Evolutionary conservation across 495 filamentous ascomycete genomes (phyloP).

Genomic region (Penicillium herquei): DNA sequence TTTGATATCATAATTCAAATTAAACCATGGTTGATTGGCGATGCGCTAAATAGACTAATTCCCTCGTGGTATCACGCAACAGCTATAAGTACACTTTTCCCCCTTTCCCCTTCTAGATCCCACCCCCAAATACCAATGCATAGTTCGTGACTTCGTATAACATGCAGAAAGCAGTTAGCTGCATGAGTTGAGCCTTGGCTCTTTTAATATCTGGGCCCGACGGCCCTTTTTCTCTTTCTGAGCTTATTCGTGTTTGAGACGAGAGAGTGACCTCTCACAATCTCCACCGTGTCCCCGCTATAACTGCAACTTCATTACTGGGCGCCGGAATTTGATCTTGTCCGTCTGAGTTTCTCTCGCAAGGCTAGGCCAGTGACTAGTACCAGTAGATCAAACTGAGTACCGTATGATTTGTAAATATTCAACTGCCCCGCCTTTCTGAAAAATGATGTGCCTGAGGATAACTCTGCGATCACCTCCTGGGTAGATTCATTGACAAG

Average conservation of each 20-base stretch:
- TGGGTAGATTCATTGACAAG: slow-evolving; percentile 14
- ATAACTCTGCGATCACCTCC: slow-evolving; percentile 30
- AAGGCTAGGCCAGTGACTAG: slow-evolving; percentile 25
- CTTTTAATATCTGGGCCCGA: neutral
- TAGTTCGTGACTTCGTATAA: neutral
- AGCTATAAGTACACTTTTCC: too few relatives aligned
- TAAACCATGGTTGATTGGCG: neutral
- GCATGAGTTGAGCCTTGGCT: neutral
- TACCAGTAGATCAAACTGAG: slow-evolving; percentile 17
- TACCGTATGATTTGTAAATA: slow-evolving; percentile 18
- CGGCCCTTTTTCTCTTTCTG: neutral
- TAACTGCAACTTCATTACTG: too few relatives aligned
- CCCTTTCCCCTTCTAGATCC: too few relatives aligned
- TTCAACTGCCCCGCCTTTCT: slow-evolving; percentile 16
- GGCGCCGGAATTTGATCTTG: too few relatives aligned
- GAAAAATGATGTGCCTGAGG: slow-evolving; percentile 13
- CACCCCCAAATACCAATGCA: neutral
- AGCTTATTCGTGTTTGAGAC: neutral
- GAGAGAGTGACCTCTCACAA: neutral
- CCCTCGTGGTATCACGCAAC: slow-evolving; percentile 12
- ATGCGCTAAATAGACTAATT: slow-evolving; percentile 4
- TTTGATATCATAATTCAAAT: neutral
- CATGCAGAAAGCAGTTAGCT: neutral
- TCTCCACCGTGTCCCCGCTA: too few relatives aligned
- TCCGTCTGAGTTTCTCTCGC: slow-evolving; percentile 16